Base-by-base conservation (phyloP, 768 basidiomycete species). In the Mycena alexandri region DNA sequence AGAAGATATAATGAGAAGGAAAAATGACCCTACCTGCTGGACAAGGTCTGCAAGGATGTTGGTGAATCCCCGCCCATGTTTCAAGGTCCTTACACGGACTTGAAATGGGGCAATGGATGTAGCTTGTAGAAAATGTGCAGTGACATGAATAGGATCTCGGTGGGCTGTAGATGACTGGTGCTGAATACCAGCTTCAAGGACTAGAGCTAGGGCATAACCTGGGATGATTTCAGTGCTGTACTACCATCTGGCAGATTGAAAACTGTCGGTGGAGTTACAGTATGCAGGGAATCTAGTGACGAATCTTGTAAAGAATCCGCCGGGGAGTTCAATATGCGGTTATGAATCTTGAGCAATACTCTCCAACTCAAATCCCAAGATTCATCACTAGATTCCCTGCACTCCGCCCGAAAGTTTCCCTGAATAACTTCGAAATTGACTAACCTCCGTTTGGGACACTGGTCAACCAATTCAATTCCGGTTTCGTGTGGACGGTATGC, bases 151-250 rank as follows among this genome's bases (percentile, higher is more conserved):
- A 19, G 86, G 87, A 69, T 91, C 89, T 19, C 72, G 76, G 74
- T 90, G 89, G 14, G 71, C 24, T 11, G 85, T 83, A 3, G 74
- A 64, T 0, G 80, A 76, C 74, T 91, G 90, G 62, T 85, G 76
- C 55, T 82, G 79, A 10, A 87, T 80, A 63, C 85, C 87, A 21
- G 89, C 84, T 42, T 90, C 82, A 0, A 91, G 64, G 21, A 88
- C 76, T 47, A 87, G 75, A 0, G 85, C 87, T 17, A 91, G 79
- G 19, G 87, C 77, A 72, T 90, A 91, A 24, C 90, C 90, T 92
- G 11, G 21, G 24, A 2, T 47, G 58, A 33, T 44, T 44, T 64
- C 21, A 67, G n/a, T 10, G 56, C n/a, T 46, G 29, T 34, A 29
- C 29, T 29, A 29, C 29, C 29, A 29, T 38, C 14, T 38, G 38